phyloP scores from a whole-genome alignment of 2,329 filamentous ascomycete genomes.

The Arthrobotrys conoides region DNA sequence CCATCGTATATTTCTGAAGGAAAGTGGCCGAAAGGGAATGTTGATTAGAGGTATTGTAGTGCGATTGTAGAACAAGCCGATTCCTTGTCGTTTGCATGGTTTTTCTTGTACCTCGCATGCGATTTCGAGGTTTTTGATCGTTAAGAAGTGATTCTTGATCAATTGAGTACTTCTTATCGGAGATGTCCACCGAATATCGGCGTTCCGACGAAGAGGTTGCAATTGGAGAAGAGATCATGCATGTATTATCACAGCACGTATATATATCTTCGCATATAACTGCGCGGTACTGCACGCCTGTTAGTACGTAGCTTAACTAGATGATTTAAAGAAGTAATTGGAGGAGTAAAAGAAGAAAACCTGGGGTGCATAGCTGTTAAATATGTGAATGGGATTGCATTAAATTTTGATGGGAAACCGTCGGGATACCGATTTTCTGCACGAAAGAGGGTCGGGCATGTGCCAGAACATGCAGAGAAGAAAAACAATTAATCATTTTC shows the following conservation, averaged over 20 bases:
- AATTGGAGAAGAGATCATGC: slow-evolving; percentile 5
- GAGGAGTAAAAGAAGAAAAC: slow-evolving; percentile 4
- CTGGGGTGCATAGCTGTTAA: slow-evolving; percentile 19
- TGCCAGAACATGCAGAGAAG: slow-evolving; percentile 4
- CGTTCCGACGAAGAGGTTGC: slow-evolving; percentile 13
- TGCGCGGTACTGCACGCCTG: background rate
- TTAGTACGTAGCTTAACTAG: too few relatives aligned
- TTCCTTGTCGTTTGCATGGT: slow-evolving; percentile 50
- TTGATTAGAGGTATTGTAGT: background rate
- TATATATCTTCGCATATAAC: too few relatives aligned
- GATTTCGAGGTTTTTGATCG: slow-evolving; percentile 24
- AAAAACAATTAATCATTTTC: too few relatives aligned
- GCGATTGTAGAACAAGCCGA: slow-evolving; percentile 5
- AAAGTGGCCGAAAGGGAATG: slow-evolving; percentile 43
- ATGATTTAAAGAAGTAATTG: background rate
- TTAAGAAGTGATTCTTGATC: too few relatives aligned
- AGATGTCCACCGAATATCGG: slow-evolving; percentile 31
- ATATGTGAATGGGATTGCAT: slow-evolving; percentile 9
- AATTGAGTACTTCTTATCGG: slow-evolving; percentile 14
- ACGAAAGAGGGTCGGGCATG: slow-evolving; percentile 22
- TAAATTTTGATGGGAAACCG: slow-evolving; percentile 1
- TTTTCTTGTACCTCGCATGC: slow-evolving; percentile 51
- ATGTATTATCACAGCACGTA: slow-evolving; percentile 29
- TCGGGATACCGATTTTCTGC: slow-evolving; percentile 25
- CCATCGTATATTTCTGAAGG: background rate